Evolutionary conservation across 306 rosid species (phyloP).

Genomic region (cucumber (Cucumis sativus)): Cucumber_9930_V3 NC_026658.2:5921001-5921500

Average conservation of each 20-base stretch:
- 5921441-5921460: background rate
- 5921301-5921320: background rate
- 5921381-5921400: background rate
- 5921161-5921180: slow-evolving; percentile 20
- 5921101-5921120: slow-evolving; percentile 7
- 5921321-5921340: background rate
- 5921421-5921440: background rate
- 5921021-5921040: slow-evolving; percentile 34
- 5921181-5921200: slow-evolving; percentile 36
- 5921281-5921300: slow-evolving; percentile 39
- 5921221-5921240: slow-evolving; percentile 19
- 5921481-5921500: too few species aligned
- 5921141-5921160: slow-evolving; percentile 13
- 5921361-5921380: background rate
- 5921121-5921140: slow-evolving; percentile 21
- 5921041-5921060: slow-evolving; percentile 18
- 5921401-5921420: background rate
- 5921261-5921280: slow-evolving; percentile 27
- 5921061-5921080: slow-evolving; percentile 56
- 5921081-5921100: slow-evolving; percentile 14
- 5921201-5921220: slow-evolving; percentile 31
- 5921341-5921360: background rate
- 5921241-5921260: slow-evolving; percentile 15
- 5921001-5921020: slow-evolving; percentile 26
- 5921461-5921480: background rate